Evolutionary conservation across 2,329 filamentous ascomycete genomes (phyloP).

Genomic region (Cladosporium sp.): DNA sequence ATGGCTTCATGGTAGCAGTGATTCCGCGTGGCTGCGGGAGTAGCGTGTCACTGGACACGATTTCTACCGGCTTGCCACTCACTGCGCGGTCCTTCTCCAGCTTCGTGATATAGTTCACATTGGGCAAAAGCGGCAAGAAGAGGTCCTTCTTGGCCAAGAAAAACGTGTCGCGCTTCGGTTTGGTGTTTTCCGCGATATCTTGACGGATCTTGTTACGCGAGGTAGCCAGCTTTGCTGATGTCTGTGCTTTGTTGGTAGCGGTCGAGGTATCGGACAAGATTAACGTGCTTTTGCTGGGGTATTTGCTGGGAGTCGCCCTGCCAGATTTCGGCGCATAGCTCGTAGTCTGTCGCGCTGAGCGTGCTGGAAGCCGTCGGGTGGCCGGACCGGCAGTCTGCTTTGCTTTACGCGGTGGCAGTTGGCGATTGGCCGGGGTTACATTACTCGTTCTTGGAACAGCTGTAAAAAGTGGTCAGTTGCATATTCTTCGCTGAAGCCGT

Average conservation of each 20-base stretch:
- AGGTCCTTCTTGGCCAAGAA: slow-evolving; percentile 46
- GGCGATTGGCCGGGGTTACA: not conserved
- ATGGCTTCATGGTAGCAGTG: slow-evolving; percentile 53
- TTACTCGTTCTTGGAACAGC: not conserved
- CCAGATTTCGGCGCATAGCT: slow-evolving; percentile 26
- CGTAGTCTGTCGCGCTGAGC: slow-evolving; percentile 29
- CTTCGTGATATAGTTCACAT: slow-evolving; percentile 45
- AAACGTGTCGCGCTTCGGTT: slow-evolving; percentile 48
- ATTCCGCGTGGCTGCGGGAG: slow-evolving; percentile 48
- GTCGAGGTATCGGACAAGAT: not conserved
- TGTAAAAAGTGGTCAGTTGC: not conserved
- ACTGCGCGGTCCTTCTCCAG: slow-evolving; percentile 30
- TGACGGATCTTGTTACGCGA: slow-evolving; percentile 43
- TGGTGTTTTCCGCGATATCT: slow-evolving; percentile 45
- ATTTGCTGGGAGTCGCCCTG: slow-evolving; percentile 15
- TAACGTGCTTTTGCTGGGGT: not conserved
- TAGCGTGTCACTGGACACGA: slow-evolving; percentile 22
- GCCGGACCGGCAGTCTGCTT: not conserved
- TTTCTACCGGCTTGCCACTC: slow-evolving; percentile 16
- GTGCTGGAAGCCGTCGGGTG: slow-evolving; percentile 29
- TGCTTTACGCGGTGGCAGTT: not conserved
- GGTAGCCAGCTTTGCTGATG: slow-evolving; percentile 35
- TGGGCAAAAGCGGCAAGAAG: slow-evolving; percentile 50
- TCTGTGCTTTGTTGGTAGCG: not conserved
- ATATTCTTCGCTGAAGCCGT: not conserved